phyloP scores from a whole-genome alignment of 2,329 filamentous ascomycete genomes.

The Scytalidium sp. region DNA sequence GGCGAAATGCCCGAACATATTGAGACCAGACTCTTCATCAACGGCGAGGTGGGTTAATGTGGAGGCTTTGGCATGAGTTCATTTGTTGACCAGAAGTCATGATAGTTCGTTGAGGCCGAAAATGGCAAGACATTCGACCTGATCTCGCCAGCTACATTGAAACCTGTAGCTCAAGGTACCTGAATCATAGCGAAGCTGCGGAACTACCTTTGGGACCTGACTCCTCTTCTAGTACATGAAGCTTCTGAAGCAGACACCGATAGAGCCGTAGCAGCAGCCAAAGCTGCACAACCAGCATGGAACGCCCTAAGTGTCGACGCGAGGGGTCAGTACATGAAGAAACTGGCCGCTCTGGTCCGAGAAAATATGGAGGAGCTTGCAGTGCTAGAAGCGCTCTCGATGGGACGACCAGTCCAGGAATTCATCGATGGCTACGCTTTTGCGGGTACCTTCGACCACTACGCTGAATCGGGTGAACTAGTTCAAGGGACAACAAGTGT shows the following conservation, averaged over 20 bases:
- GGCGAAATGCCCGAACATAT: slow-evolving; percentile 1
- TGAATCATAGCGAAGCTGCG: background rate
- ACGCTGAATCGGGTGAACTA: slow-evolving; percentile 27
- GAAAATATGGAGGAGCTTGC: slow-evolving; percentile 40
- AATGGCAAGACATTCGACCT: slow-evolving; percentile 42
- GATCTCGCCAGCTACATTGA: slow-evolving; percentile 38
- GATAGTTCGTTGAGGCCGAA: slow-evolving; percentile 41
- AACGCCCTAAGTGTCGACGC: slow-evolving; percentile 35
- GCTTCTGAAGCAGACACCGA: slow-evolving; percentile 41
- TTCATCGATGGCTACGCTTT: slow-evolving; percentile 21
- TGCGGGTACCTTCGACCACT: slow-evolving; percentile 24
- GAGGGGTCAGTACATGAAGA: slow-evolving; percentile 39
- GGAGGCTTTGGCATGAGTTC: background rate
- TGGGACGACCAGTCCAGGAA: slow-evolving; percentile 30
- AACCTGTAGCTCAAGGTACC: slow-evolving; percentile 31
- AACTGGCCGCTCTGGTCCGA: slow-evolving; percentile 41
- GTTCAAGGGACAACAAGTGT: slow-evolving; percentile 32
- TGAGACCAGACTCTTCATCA: slow-evolving; percentile 41
- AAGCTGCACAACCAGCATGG: slow-evolving; percentile 43
- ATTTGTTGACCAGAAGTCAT: background rate
- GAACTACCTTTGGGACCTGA: background rate
- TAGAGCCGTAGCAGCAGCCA: slow-evolving; percentile 39
- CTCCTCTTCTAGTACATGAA: slow-evolving; percentile 34
- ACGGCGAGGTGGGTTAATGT: slow-evolving; percentile 39
- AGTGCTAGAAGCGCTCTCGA: slow-evolving; percentile 38